These are phyloP conservation scores for Pelagophyceae sp. DNA, from an alignment of 352 stramenopile species.

Conservation along the genomic window DNA sequence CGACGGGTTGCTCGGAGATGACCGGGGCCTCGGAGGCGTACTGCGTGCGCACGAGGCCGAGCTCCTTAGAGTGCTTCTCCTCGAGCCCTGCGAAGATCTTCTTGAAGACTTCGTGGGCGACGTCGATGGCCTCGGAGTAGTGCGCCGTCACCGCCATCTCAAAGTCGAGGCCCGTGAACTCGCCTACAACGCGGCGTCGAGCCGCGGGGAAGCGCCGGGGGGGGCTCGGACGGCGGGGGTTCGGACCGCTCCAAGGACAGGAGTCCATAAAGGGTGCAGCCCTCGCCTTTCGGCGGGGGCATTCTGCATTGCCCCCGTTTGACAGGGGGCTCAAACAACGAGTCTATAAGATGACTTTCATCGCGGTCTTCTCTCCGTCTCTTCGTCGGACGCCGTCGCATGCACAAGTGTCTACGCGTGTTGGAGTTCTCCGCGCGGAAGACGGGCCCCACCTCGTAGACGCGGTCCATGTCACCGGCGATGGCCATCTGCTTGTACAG, in stretches of 20 bases:
- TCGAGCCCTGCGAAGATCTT: constrained; percentile 93
- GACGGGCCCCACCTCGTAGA: constrained; percentile 91
- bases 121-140: constrained; percentile 87
- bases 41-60: constrained; percentile 86
- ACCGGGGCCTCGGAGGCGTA: constrained; percentile 89
- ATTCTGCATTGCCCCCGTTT: no score
- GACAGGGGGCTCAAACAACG: no score
- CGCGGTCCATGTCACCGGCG: constrained; percentile 47
- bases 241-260: no score
- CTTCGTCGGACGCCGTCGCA: no score
- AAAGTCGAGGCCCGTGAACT: constrained; percentile 81
- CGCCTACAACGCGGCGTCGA: no score
- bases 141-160: constrained; percentile 99
- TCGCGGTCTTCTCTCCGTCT: no score
- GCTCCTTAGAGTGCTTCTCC: constrained; percentile 54
- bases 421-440: constrained; percentile 98
- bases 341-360: no score
- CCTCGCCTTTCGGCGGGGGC: no score
- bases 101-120: constrained; percentile 97
- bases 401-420: constrained; percentile 65
- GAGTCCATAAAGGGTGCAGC: no score
- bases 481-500: constrained; percentile 98
- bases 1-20: constrained; percentile 53
- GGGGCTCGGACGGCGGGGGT: no score
- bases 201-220: no score